Evolutionary conservation across 441 rosid genomes (phyloP).

Genomic region (Gossypium trilobum): DNA sequence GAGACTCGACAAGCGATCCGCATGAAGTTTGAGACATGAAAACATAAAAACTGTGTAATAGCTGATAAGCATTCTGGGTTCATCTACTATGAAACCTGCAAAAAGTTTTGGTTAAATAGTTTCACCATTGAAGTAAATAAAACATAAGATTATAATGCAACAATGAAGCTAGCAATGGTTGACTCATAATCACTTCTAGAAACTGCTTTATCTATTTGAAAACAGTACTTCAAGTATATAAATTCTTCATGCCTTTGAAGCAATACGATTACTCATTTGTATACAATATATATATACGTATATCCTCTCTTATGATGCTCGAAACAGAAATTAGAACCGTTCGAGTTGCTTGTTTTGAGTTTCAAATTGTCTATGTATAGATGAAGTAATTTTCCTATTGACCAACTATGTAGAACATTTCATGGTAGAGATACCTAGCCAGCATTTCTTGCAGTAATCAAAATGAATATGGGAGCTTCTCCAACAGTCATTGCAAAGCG

Average conservation of each 20-base stretch:
- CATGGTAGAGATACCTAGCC: slow-evolving; percentile 26
- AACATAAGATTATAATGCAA: slow-evolving; percentile 1
- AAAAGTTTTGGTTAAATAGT: slow-evolving; percentile 9
- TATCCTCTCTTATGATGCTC: slow-evolving; percentile 2
- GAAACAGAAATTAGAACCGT: background rate
- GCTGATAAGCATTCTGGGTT: slow-evolving; percentile 49
- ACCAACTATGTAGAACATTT: background rate
- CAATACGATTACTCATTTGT: background rate
- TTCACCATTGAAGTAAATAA: background rate
- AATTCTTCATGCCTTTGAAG: background rate
- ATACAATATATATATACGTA: background rate
- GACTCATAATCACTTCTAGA: background rate
- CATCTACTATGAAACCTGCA: slow-evolving; percentile 59
- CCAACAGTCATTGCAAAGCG: slow-evolving; percentile 30
- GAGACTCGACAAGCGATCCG: slow-evolving; percentile 51
- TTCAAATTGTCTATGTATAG: background rate
- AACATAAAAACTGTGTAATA: slow-evolving; percentile 55
- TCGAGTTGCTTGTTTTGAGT: background rate
- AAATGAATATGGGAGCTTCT: slow-evolving; percentile 20
- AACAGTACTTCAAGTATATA: background rate
- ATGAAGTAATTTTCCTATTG: background rate
- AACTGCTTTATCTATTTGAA: background rate
- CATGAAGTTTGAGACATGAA: slow-evolving; percentile 57
- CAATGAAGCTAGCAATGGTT: background rate
- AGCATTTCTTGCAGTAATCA: slow-evolving; percentile 26